Conservation (phyloP, 2,329 filamentous ascomycete genomes). For the Hymenoscyphus repandus region DNA sequence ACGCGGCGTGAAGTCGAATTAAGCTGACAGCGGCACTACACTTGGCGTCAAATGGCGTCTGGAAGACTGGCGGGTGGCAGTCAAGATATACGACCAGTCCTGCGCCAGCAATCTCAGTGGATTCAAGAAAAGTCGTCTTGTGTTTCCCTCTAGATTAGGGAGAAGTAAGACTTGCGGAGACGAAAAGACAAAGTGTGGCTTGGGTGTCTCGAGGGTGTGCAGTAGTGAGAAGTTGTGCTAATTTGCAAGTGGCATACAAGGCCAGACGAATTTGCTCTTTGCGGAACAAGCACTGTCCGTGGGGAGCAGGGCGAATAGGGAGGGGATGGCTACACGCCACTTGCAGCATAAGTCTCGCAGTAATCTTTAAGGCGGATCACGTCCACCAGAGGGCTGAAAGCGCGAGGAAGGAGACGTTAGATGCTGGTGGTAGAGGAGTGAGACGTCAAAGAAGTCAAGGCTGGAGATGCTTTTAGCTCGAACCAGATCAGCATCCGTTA, state of each 20-base stretch:
- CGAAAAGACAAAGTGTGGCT: slow-evolving; percentile 25
- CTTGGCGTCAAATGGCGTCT: slow-evolving; percentile 20
- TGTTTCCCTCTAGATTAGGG: slow-evolving; percentile 13
- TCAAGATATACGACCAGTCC: slow-evolving; percentile 16
- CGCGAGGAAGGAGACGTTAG: slow-evolving; percentile 7
- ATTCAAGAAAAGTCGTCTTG: slow-evolving; percentile 18
- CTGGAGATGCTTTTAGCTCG: slow-evolving; percentile 2
- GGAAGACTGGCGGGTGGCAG: slow-evolving; percentile 17
- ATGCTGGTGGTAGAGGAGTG: slow-evolving; percentile 8
- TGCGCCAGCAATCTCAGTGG: slow-evolving; percentile 13
- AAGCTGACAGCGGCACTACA: slow-evolving; percentile 19
- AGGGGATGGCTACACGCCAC: slow-evolving; percentile 22
- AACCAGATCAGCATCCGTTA: slow-evolving; percentile 2
- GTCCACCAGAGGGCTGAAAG: background rate
- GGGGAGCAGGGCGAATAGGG: slow-evolving; percentile 26
- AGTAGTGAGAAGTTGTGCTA: slow-evolving; percentile 23
- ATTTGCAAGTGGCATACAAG: slow-evolving; percentile 25
- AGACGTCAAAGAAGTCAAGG: slow-evolving; percentile 9
- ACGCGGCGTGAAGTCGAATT: slow-evolving; percentile 19
- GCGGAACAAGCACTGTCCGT: slow-evolving; percentile 23
- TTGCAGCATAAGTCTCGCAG: slow-evolving; percentile 20
- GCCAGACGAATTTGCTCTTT: slow-evolving; percentile 19
- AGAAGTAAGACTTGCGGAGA: slow-evolving; percentile 18
- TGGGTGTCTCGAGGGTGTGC: too few species aligned
- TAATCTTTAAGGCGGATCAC: slow-evolving; percentile 10